phyloP scores from a whole-genome alignment of 2,329 filamentous ascomycete genomes.

The Dactylellina leptospora region DNA sequence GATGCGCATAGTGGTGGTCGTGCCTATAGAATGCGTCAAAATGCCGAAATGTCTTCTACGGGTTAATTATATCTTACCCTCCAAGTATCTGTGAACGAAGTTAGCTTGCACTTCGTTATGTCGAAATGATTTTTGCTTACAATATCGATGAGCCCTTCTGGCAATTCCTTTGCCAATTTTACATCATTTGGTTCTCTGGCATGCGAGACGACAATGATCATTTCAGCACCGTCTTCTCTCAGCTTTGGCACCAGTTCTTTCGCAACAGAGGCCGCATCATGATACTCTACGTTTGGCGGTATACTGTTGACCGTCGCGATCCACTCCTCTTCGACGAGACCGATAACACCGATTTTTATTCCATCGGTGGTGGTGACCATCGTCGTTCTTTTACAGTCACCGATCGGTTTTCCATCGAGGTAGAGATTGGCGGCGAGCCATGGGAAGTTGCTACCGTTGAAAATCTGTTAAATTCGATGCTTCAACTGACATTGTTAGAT shows the following conservation, averaged over 20 bases:
- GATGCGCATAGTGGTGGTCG: slow-evolving; percentile 87
- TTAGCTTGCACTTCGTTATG: background rate
- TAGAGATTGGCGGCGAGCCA: slow-evolving; percentile 89
- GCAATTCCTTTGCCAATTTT: slow-evolving; percentile 77
- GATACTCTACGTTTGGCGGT: slow-evolving; percentile 82
- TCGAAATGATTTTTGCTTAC: slow-evolving; percentile 62
- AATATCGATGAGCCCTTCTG: slow-evolving; percentile 79
- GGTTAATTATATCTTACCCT: slow-evolving; percentile 59
- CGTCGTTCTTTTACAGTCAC: slow-evolving; percentile 76
- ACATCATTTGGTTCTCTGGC: slow-evolving; percentile 84
- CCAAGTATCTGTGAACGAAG: slow-evolving; percentile 66
- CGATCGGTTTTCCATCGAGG: slow-evolving; percentile 74
- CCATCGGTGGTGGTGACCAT: slow-evolving; percentile 84
- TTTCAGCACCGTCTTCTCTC: slow-evolving; percentile 78
- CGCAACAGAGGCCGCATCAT: slow-evolving; percentile 78
- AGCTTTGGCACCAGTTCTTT: slow-evolving; percentile 77
- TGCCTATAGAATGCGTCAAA: slow-evolving; percentile 65
- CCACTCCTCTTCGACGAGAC: slow-evolving; percentile 75
- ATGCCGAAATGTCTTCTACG: too few relatives aligned
- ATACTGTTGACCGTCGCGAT: slow-evolving; percentile 87
- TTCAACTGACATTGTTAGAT: background rate
- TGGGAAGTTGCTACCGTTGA: slow-evolving; percentile 76
- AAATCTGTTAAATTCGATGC: background rate
- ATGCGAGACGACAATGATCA: slow-evolving; percentile 83
- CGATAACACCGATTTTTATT: slow-evolving; percentile 84